These are phyloP conservation scores for Phellopilus nigrolimitatus DNA, from an alignment of 1,284 basidiomycete species.

Conservation along the genomic window DNA sequence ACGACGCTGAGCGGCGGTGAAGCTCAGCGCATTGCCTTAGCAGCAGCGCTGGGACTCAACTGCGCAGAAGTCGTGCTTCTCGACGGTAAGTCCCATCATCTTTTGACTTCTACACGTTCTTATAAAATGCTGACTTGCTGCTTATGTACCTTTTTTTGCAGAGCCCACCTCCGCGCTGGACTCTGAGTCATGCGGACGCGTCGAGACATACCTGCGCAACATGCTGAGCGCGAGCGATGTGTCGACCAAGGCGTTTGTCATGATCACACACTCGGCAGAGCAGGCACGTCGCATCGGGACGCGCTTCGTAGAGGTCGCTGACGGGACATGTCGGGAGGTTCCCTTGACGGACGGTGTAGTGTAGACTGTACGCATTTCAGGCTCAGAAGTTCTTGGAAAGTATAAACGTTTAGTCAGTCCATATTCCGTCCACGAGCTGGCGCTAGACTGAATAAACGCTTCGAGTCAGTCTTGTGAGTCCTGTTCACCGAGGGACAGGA, in stretches of 20 bases:
- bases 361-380: background rate
- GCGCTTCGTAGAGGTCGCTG: constrained; percentile 41
- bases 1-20: constrained; percentile 78
- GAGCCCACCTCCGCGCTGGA: constrained; percentile 88
- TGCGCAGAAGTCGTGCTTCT: constrained; percentile 78
- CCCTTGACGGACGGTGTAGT: constrained; percentile 2
- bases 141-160: constrained; percentile 28
- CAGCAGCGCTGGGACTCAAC: constrained; percentile 65
- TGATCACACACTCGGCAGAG: constrained; percentile 85
- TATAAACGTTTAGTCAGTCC: too few relatives aligned
- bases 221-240: constrained; percentile 46
- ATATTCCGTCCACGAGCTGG: too few relatives aligned
- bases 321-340: constrained; percentile 11
- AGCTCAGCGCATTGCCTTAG: constrained; percentile 74
- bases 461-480: too few relatives aligned
- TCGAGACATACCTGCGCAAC: constrained; percentile 58
- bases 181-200: constrained; percentile 53
- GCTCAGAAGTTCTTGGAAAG: too few relatives aligned
- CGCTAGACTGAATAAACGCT: too few relatives aligned
- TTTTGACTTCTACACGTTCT: background rate
- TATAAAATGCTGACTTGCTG: background rate
- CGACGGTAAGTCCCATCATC: constrained; percentile 55
- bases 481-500: too few relatives aligned
- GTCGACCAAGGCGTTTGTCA: constrained; percentile 67
- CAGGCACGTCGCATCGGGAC: constrained; percentile 73